Evolutionary conservation across 768 basidiomycete genomes (phyloP), one percentile per base, ranked within the genome.

Genomic region (Naganishia kalamii): DNA sequence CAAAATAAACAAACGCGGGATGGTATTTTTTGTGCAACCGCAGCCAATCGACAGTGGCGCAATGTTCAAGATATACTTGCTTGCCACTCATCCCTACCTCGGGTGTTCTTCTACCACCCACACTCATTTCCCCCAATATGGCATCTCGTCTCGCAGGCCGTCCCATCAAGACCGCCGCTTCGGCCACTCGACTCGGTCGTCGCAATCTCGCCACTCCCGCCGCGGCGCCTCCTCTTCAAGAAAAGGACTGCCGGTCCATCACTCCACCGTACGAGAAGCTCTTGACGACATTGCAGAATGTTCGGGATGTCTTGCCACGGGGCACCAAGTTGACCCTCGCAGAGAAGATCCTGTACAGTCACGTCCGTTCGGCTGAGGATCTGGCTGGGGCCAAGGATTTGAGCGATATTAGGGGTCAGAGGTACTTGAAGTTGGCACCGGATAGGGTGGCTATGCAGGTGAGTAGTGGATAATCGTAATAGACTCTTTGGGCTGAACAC

Each of bases 361-460:
- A 99, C 79, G 81, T 97, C 62, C 79, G 85, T 68, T 84, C 94
- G 70, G 90, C 90, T 4, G 84, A 87, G 64, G 85, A 86, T 71
- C 79, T 93, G 50, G 83, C 83, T 37, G 79, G 83, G 48, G 33
- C 66, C 59, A 37, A 62, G 11, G 47, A 51, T 29, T 84, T 84
- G 30, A 84, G 85, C 32, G 86, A 83, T 69, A 82, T 91, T 43
- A 83, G 93, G 71, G 94, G 93, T 21, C 86, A 92, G 76, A 82
- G 86, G 8, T 94, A 98, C 79, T 82, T 99, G 50, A 92, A 92
- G 80, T 84, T 99, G 35, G 83, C 80, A 68, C 96, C 94, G 4
- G 88, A 94, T 78, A 82, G 96, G 66, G 96, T 98, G 32, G 96
- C 96, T 15, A 96, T 98, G 90, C 94, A 98, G 75, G 96, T 81